These are phyloP conservation scores for Lotus japonicus DNA, from an alignment of 306 rosid genomes.

Conservation along the genomic window DNA sequence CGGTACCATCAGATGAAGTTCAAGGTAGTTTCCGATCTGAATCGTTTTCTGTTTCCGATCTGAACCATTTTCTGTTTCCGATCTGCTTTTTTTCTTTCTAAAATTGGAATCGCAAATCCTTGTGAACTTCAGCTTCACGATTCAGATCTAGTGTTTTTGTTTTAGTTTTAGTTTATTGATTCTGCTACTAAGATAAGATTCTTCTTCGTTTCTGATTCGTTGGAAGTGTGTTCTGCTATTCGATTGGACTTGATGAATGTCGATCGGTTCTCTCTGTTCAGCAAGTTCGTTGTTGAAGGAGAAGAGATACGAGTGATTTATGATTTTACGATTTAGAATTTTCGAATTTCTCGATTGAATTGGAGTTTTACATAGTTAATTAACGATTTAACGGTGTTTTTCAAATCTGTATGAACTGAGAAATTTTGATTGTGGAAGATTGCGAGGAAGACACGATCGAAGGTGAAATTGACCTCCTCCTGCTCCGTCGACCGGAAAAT, in stretches of 20 bases:
- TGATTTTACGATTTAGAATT: neutral
- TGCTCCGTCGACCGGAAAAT: slow-evolving; percentile 25
- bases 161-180: neutral
- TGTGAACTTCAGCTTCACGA: neutral
- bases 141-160: neutral
- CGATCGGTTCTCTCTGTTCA: neutral
- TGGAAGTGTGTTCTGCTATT: neutral
- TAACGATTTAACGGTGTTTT: neutral
- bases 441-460: slow-evolving; percentile 61
- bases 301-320: neutral
- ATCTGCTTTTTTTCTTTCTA: too few species aligned
- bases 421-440: slow-evolving; percentile 34
- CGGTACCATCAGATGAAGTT: slow-evolving; percentile 42
- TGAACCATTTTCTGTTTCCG: neutral
- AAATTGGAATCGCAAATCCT: neutral
- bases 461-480: slow-evolving; percentile 36
- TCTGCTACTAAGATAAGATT: neutral
- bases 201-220: neutral
- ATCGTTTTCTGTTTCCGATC: neutral
- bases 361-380: neutral
- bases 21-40: slow-evolving; percentile 31
- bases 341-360: neutral
- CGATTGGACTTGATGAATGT: neutral
- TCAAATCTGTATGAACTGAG: neutral
- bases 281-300: neutral